Evolutionary conservation across 2,329 filamentous ascomycete genomes (phyloP).

Genomic region (Clarireedia hainanense): DNA sequence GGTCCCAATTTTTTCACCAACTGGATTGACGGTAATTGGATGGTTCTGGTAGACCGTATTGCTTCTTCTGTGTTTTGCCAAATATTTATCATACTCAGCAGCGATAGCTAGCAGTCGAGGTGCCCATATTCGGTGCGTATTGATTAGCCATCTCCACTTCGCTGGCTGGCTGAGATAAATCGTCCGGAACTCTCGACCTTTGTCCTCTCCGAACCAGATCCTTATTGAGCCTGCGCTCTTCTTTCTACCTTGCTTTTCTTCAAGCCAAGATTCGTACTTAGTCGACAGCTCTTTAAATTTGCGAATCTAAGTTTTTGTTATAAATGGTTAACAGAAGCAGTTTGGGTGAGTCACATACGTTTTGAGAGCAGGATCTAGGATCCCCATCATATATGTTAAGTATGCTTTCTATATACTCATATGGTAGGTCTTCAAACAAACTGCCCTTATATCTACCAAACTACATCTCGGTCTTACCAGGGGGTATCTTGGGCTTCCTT

Average conservation of each 20-base stretch:
- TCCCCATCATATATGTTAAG: not conserved
- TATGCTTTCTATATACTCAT: not conserved
- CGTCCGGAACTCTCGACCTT: not conserved
- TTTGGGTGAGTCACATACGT: not conserved
- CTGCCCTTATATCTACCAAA: not conserved
- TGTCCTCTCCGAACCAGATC: slow-evolving; percentile 2
- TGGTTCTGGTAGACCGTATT: not conserved
- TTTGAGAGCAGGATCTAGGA: not conserved
- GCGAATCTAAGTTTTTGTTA: not conserved
- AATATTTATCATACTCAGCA: not conserved
- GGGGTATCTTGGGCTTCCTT: not conserved
- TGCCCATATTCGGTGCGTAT: not conserved
- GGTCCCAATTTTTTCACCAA: not conserved
- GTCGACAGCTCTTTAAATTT: not conserved
- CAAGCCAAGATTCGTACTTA: not conserved
- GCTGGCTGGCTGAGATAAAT: not conserved
- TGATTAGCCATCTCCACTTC: not conserved
- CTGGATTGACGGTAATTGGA: not conserved
- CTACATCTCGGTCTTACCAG: not conserved
- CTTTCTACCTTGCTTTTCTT: not conserved
- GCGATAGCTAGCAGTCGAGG: slow-evolving; percentile 1
- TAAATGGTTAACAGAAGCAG: not conserved
- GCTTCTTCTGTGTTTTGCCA: not conserved
- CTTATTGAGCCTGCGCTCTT: not conserved
- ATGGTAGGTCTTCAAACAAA: not conserved